Evolutionary conservation across 1,139 yeast species (phyloP).

Genomic region (Wickerhamomyces sp.): DNA sequence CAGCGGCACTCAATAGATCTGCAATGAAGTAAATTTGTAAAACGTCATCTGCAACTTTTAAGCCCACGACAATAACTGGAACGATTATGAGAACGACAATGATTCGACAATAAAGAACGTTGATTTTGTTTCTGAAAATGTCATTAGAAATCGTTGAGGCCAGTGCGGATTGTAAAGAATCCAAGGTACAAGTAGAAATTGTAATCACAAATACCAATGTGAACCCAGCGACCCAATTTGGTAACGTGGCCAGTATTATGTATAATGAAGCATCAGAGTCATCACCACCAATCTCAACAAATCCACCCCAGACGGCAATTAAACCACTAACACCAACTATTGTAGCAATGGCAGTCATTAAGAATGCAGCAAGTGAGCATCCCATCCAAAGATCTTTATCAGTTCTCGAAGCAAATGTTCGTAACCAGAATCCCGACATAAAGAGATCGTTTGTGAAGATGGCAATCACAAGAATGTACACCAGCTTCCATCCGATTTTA

Average conservation of each 20-base stretch:
- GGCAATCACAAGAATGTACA: slow-evolving; percentile 81
- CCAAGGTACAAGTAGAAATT: slow-evolving; percentile 84
- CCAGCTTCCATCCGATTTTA: slow-evolving; percentile 81
- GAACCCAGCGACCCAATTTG: slow-evolving; percentile 85
- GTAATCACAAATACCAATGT: slow-evolving; percentile 69
- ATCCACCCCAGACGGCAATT: slow-evolving; percentile 87
- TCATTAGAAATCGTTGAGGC: slow-evolving; percentile 89
- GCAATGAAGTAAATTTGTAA: slow-evolving; percentile 86
- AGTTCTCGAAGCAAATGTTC: slow-evolving; percentile 85
- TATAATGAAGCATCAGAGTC: slow-evolving; percentile 61
- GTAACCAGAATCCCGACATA: slow-evolving; percentile 88
- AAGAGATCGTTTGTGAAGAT: slow-evolving; percentile 87
- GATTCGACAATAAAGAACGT: slow-evolving; percentile 61
- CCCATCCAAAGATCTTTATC: slow-evolving; percentile 75
- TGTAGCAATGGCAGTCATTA: slow-evolving; percentile 58
- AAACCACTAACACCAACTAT: slow-evolving; percentile 82
- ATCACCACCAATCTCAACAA: slow-evolving; percentile 53
- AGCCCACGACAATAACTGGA: slow-evolving; percentile 81
- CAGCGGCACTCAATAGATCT: slow-evolving; percentile 81
- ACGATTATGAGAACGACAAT: slow-evolving; percentile 72
- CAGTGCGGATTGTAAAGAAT: slow-evolving; percentile 83
- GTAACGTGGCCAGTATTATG: slow-evolving; percentile 64
- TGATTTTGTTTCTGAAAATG: slow-evolving; percentile 74
- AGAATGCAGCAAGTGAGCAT: slow-evolving; percentile 65
- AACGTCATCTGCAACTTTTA: slow-evolving; percentile 74